These are phyloP conservation scores for Coleophoma crateriformis DNA, from an alignment of 2,329 filamentous ascomycete genomes.

Conservation along the genomic window DNA sequence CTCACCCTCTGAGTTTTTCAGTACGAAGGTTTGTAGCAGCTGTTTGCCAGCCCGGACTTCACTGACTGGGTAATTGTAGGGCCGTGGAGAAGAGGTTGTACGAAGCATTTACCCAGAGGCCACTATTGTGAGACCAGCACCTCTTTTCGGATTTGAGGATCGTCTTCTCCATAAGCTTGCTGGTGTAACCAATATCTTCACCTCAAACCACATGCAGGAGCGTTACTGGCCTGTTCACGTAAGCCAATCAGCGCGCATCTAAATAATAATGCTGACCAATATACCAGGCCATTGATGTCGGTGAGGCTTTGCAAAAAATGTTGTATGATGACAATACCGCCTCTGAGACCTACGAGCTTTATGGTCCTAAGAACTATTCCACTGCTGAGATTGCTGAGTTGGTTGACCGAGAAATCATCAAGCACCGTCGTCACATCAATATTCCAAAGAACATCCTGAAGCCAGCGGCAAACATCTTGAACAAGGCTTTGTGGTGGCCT, in stretches of 20 bases:
- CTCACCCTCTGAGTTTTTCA: constrained; percentile 83
- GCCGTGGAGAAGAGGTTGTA: constrained; percentile 73
- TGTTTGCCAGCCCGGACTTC: not conserved
- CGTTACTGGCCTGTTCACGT: constrained; percentile 88
- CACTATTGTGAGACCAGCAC: constrained; percentile 90
- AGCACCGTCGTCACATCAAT: constrained; percentile 86
- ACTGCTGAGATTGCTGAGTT: constrained; percentile 80
- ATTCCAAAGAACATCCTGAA: constrained; percentile 77
- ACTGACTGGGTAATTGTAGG: constrained; percentile 38
- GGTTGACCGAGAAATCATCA: constrained; percentile 89
- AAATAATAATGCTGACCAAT: constrained; percentile 4
- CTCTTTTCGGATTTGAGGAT: constrained; percentile 94
- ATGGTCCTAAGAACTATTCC: constrained; percentile 88
- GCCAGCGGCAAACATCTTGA: constrained; percentile 67
- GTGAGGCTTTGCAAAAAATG: constrained; percentile 82
- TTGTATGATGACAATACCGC: constrained; percentile 86
- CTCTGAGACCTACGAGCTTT: constrained; percentile 88
- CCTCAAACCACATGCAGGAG: constrained; percentile 90
- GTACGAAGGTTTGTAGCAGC: constrained; percentile 64
- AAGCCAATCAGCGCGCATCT: constrained; percentile 22
- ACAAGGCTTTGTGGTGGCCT: constrained; percentile 86
- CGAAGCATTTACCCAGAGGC: constrained; percentile 93
- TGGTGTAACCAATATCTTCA: constrained; percentile 73
- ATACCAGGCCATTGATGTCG: constrained; percentile 76
- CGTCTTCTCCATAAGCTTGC: constrained; percentile 83